A percentile compares a stretch with the other conserved stretches of the same genome.
phyloP scores from a whole-genome alignment of 169 alveolate genomes.

The Perkinsus marinus region DNA sequence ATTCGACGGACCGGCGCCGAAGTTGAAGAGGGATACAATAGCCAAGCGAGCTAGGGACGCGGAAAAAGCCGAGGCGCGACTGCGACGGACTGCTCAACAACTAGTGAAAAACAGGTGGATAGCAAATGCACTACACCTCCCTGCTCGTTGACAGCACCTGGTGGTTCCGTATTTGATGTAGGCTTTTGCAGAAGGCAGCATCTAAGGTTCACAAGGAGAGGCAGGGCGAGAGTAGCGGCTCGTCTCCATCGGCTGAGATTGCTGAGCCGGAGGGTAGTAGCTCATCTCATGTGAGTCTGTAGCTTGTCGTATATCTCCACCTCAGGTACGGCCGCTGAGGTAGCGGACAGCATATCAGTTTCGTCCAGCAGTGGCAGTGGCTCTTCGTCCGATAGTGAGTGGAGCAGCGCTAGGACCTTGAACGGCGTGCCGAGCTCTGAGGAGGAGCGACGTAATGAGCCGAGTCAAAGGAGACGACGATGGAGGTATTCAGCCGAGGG shows the following conservation, averaged over 20 bases:
- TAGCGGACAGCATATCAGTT: neutral
- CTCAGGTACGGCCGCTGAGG: neutral
- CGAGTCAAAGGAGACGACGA: neutral
- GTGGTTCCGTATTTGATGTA: neutral
- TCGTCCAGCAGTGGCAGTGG: neutral
- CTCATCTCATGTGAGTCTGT: too few species aligned
- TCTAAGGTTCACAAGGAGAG: neutral
- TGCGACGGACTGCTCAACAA: neutral
- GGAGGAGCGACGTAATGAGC: neutral
- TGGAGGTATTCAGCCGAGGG: neutral
- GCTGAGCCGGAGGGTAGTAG: neutral
- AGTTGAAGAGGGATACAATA: slow-evolving; percentile 56
- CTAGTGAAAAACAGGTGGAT: neutral
- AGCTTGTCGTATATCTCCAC: neutral
- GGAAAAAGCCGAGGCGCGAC: neutral
- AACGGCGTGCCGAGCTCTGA: neutral
- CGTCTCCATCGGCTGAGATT: neutral
- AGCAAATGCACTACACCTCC: too few species aligned
- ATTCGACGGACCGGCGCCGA: slow-evolving; percentile 78
- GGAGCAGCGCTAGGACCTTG: neutral
- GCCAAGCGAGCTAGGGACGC: slow-evolving; percentile 44
- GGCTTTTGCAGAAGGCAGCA: neutral
- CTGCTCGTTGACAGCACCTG: too few species aligned
- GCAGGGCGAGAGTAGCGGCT: neutral
- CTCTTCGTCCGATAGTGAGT: neutral